Conservation (phyloP, 2,329 filamentous ascomycete genomes). For the Xylariaceae sp. region DNA sequence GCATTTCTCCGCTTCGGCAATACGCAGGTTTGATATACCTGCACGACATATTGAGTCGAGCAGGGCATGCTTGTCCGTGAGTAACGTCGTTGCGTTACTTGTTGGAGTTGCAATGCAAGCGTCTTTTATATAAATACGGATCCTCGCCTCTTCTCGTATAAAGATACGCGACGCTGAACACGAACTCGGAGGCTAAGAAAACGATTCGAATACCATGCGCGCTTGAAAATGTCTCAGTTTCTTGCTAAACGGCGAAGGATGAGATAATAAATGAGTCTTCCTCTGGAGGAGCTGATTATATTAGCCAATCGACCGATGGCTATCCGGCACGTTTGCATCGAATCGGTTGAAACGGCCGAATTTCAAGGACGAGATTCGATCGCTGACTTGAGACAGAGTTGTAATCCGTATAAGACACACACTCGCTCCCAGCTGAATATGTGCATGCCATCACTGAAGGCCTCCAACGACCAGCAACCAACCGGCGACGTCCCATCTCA, state of each 20-base stretch:
- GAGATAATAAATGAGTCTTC: background rate
- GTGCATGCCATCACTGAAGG: no score
- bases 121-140: background rate
- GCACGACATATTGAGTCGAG: background rate
- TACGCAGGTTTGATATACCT: background rate
- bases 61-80: background rate
- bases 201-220: background rate
- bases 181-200: background rate
- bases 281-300: no score
- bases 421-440: no score
- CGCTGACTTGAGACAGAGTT: no score
- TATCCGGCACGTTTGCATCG: no score
- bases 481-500: no score
- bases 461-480: no score
- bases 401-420: no score
- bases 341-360: no score
- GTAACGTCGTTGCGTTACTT: background rate
- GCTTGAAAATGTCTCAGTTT: background rate
- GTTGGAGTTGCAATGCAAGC: background rate
- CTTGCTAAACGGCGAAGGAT: background rate
- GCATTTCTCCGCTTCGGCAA: background rate
- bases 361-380: no score
- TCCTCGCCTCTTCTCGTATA: background rate
- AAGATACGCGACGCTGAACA: background rate
- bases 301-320: no score